These are phyloP conservation scores for Zygnema circumcarinatum DNA, from an alignment of 139 green algal genomes.

Conservation along the genomic window DNA sequence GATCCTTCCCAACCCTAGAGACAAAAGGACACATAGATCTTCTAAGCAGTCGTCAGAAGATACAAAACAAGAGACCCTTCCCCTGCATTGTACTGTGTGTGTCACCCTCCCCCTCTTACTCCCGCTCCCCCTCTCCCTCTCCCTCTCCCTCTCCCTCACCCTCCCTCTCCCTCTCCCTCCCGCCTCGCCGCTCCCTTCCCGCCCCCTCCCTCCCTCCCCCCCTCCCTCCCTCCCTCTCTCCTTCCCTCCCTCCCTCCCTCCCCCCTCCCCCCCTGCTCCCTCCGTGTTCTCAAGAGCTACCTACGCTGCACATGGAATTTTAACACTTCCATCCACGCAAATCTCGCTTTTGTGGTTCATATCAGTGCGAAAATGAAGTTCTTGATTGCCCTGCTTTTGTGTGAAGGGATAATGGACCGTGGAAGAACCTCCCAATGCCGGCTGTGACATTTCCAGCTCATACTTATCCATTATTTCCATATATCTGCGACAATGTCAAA, in stretches of 20 bases:
- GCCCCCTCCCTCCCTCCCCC: neutral
- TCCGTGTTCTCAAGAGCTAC: too few relatives aligned
- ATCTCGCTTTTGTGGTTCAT: neutral
- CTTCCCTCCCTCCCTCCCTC: neutral
- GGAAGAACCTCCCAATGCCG: neutral
- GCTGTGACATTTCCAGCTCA: constrained; percentile 23
- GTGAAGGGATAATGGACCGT: constrained; percentile 8
- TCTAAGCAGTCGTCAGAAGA: too few relatives aligned
- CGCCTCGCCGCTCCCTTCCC: neutral
- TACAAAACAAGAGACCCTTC: too few relatives aligned
- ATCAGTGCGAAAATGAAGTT: neutral
- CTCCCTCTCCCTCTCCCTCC: neutral
- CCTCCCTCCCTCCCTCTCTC: neutral
- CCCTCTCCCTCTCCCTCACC: neutral
- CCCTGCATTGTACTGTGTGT: neutral
- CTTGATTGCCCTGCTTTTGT: neutral
- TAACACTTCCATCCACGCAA: neutral
- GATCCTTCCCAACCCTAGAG: too few relatives aligned
- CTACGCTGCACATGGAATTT: neutral
- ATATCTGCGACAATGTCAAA: constrained; percentile 5
- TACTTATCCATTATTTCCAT: constrained; percentile 17
- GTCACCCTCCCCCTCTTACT: neutral
- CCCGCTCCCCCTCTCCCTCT: neutral
- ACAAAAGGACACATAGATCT: too few relatives aligned
- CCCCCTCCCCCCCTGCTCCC: neutral